phyloP scores from a whole-genome alignment of 2,329 filamentous ascomycete genomes.

The Endothia cerciana region DNA sequence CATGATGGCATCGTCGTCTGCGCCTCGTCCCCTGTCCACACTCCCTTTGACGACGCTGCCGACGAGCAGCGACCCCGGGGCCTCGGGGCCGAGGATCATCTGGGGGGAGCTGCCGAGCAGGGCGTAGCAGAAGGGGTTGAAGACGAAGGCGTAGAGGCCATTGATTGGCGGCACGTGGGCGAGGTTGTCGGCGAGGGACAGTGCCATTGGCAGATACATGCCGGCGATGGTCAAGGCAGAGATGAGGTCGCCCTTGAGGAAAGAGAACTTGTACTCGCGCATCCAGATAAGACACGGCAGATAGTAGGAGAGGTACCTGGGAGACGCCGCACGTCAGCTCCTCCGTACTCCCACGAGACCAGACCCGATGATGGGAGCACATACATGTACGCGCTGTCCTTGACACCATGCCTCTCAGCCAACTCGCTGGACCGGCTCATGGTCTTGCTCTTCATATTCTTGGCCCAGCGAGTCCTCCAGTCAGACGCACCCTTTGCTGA shows the following conservation, averaged over 20 bases:
- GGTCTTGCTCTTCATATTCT: constrained; percentile 63
- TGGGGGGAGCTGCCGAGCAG: constrained; percentile 88
- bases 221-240: constrained; percentile 96
- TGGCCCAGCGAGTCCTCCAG: constrained; percentile 55
- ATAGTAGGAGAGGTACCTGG: constrained; percentile 89
- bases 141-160: constrained; percentile 90
- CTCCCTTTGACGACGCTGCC: constrained; percentile 82
- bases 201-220: constrained; percentile 96
- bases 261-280: constrained; percentile 79
- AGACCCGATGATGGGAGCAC: constrained; percentile 32
- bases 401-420: constrained; percentile 73
- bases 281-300: constrained; percentile 92
- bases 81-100: constrained; percentile 94
- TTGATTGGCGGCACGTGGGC: constrained; percentile 92
- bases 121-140: constrained; percentile 90
- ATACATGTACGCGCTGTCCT: constrained; percentile 74
- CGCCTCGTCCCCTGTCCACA: constrained; percentile 68
- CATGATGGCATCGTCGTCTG: constrained; percentile 65
- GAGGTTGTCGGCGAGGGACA: constrained; percentile 90
- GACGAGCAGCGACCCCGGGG: constrained; percentile 86
- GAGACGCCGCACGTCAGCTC: constrained; percentile 24
- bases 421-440: constrained; percentile 74
- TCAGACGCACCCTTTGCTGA: constrained; percentile 43
- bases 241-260: constrained; percentile 82
- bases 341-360: neutral